Conservation (phyloP, 805 yeast genomes). For the Ogataea parapolymorpha region DNA sequence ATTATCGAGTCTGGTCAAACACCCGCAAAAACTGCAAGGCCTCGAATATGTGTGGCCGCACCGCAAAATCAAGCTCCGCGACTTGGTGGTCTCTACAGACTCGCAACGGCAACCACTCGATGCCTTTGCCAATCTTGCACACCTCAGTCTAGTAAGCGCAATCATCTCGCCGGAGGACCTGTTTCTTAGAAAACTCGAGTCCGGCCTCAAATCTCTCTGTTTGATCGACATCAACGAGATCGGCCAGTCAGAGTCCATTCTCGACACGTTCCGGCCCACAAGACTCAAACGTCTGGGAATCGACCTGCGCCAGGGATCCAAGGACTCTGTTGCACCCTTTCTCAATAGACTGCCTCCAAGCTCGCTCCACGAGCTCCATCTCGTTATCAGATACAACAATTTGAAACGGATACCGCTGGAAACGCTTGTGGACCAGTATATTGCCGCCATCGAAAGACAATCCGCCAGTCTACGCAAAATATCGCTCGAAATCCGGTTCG, state of each 20-base stretch:
- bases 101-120: constrained; percentile 4
- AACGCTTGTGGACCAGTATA: constrained; percentile 18
- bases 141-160: constrained; percentile 13
- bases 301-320: constrained; percentile 21
- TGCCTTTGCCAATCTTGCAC: constrained; percentile 1
- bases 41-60: constrained; percentile 10
- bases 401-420: constrained; percentile 15
- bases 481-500: constrained; percentile 25
- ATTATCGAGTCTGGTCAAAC: neutral
- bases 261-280: constrained; percentile 12
- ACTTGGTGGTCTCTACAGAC: constrained; percentile 9
- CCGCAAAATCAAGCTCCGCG: constrained; percentile 12
- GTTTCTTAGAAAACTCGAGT: constrained; percentile 5
- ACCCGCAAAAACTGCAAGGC: neutral
- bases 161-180: constrained; percentile 7
- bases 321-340: constrained; percentile 20
- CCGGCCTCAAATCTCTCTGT: constrained; percentile 15
- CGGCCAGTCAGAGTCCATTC: constrained; percentile 12
- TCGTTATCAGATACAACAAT: constrained; percentile 22
- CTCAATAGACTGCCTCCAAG: constrained; percentile 12
- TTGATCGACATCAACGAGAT: constrained; percentile 16
- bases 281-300: constrained; percentile 15
- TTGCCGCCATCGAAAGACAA: constrained; percentile 16
- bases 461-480: constrained; percentile 19
- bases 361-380: constrained; percentile 24